Conservation (phyloP, 305 asterid species). For the Rubia balearica region DNA sequence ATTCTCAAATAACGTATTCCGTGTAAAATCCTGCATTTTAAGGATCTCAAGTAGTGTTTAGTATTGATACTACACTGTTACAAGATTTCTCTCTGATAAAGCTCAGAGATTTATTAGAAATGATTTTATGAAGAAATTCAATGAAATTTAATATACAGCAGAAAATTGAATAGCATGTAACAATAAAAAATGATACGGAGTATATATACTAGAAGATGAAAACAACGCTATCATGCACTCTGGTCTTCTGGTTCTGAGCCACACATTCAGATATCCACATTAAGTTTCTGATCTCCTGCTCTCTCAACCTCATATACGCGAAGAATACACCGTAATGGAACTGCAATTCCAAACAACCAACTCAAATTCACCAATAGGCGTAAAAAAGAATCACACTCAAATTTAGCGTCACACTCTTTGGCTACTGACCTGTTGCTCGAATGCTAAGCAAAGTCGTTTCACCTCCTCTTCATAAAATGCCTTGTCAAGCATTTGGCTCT, state of each 20-base stretch:
- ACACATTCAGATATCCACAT: conserved; percentile 99
- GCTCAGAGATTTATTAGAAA: conserved; percentile 7
- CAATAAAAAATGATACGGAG: neutral
- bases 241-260: conserved; percentile 93
- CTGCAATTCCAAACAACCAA: conserved; percentile 37
- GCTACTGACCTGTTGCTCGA: conserved; percentile 91
- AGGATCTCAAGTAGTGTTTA: neutral
- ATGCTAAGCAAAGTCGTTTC: conserved; percentile 88
- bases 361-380: neutral
- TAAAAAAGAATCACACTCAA: neutral
- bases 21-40: neutral
- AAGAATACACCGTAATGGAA: conserved; percentile 91
- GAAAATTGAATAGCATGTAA: neutral
- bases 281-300: conserved; percentile 97
- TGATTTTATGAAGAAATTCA: neutral
- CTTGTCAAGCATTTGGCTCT: conserved; percentile 98
- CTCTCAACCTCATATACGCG: conserved; percentile 89
- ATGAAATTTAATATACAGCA: conserved; percentile 8
- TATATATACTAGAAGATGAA: conserved; percentile 51
- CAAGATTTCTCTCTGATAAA: conserved; percentile 2
- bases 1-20: too few species aligned
- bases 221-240: conserved; percentile 94
- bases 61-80: neutral
- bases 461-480: conserved; percentile 98
- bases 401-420: conserved; percentile 9